phyloP scores from a whole-genome alignment of 2,329 filamentous ascomycete genomes.

The Elsinoe batatas region DNA sequence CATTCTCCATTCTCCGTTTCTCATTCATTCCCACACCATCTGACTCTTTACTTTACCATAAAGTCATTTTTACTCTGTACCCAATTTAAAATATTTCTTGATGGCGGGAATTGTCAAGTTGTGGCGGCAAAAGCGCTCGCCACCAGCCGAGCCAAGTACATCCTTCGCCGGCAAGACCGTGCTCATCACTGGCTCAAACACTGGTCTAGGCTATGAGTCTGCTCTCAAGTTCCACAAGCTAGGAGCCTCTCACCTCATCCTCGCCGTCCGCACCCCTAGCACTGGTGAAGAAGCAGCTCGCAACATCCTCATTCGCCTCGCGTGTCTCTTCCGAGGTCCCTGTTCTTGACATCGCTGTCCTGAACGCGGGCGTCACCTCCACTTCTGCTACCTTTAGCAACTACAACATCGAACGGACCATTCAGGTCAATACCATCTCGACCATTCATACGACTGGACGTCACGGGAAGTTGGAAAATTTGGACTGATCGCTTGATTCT shows the following conservation, averaged over 20 bases:
- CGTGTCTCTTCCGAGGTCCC: conserved; percentile 23
- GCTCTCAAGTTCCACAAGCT: conserved; percentile 28
- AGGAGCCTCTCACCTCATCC: conserved; percentile 30
- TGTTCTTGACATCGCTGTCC: conserved; percentile 29
- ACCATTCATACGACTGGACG: conserved; percentile 33
- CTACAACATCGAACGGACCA: conserved; percentile 33
- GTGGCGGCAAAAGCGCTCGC: neutral
- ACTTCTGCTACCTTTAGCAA: conserved; percentile 20
- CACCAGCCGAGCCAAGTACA: neutral
- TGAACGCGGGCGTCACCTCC: conserved; percentile 31
- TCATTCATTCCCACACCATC: too few relatives aligned
- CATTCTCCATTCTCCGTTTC: too few relatives aligned
- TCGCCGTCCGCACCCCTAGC: conserved; percentile 27
- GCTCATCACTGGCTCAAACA: conserved; percentile 28
- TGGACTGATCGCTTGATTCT: neutral
- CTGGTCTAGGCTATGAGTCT: conserved; percentile 32
- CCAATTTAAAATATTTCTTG: neutral
- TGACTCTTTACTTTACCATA: neutral
- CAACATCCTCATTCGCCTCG: conserved; percentile 22
- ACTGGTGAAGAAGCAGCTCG: conserved; percentile 29
- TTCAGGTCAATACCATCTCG: conserved; percentile 51
- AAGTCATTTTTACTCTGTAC: neutral
- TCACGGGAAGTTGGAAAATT: neutral
- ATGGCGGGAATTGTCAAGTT: conserved; percentile 1
- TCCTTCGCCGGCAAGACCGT: conserved; percentile 19